Base-by-base conservation (phyloP, 2,329 filamentous ascomycete species). In the Colletotrichum chlorophyti region DNA sequence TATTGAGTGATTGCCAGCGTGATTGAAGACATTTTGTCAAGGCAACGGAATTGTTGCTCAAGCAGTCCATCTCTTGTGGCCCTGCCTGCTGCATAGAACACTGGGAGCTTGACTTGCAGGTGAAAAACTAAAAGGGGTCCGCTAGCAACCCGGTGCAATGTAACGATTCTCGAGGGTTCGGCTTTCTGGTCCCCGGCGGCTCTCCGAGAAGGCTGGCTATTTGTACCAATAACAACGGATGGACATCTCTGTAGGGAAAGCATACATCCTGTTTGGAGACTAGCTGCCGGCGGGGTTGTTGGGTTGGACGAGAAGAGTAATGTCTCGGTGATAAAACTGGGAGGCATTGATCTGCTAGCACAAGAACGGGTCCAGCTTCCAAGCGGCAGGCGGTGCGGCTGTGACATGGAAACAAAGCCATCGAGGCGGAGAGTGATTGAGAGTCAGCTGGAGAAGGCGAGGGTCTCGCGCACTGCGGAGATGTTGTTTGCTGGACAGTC, bases 121-220 rank as follows among this genome's bases (percentile, higher is more conserved):
- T n/a, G n/a, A n/a, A n/a, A n/a, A n/a, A 21, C 37, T 55, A 43
- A 59, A 55, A 55, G 51, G 43, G 51, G 38, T 21, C 43, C 45
- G 38, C 37, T 59, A 26, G 37, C 21, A 24, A 29, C 11, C 47
- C n/a, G 42, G 54, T 50, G 53, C 41, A 29, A 34, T 42, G 49
- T 19, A 53, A 42, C 27, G 27, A 49, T 19, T 37, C 14, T 53
- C 32, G 31, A 29, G 35, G 21, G 15, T 32, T 45, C 14, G 42
- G 21, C 12, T 15, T n/a, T 41, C n/a, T n/a, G n/a, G n/a, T n/a
- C n/a, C n/a, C n/a, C n/a, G 29, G 29, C 24, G 31, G 37, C 12
- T 19, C 31, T 12, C 42, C 24, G 43, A 42, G 37, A 29, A 32
- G 27, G 42, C 17, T 8, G 46, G 46, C n/a, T n/a, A n/a, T n/a